A percentile compares a stretch with the other conserved stretches of the same genome.
Evolutionary conservation across 1,284 basidiomycete genomes (phyloP).

Genomic region (Termitomyces sp.): DNA sequence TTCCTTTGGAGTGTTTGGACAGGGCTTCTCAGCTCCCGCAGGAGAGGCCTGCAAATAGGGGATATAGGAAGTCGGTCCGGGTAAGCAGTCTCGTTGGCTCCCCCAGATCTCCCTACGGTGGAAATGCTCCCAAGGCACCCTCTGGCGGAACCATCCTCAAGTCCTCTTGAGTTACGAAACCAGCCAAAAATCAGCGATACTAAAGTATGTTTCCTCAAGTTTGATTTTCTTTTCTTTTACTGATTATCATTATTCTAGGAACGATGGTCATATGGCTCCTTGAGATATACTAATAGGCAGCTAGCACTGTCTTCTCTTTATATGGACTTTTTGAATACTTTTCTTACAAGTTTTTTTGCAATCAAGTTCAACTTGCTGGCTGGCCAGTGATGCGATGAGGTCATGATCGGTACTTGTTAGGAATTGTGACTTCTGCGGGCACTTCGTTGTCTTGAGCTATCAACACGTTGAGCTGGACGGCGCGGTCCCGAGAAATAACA

Average conservation of each 20-base stretch:
- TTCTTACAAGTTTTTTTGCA: background rate
- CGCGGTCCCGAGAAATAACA: background rate
- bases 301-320: background rate
- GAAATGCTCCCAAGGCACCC: background rate
- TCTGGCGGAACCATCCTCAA: background rate
- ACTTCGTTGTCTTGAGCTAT: background rate
- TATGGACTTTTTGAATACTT: background rate
- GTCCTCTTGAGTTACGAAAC: too few species aligned
- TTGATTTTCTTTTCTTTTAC: background rate
- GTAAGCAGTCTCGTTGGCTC: constrained; percentile 15
- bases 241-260: background rate
- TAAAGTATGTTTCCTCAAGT: constrained; percentile 1
- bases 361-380: too few species aligned
- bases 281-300: too few species aligned
- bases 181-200: background rate
- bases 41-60: background rate
- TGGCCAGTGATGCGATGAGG: background rate
- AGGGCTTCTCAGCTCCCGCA: constrained; percentile 6
- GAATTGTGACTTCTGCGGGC: too few species aligned
- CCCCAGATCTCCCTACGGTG: constrained; percentile 1
- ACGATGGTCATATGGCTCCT: background rate
- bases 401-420: background rate
- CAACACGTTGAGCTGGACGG: background rate
- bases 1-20: constrained; percentile 21
- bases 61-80: constrained; percentile 12